Percentiles rank a stretch among this genome's conserved stretches.
Evolutionary conservation across 495 filamentous ascomycete species (phyloP).

Genomic region (Chaetomium cochliodes): DNA sequence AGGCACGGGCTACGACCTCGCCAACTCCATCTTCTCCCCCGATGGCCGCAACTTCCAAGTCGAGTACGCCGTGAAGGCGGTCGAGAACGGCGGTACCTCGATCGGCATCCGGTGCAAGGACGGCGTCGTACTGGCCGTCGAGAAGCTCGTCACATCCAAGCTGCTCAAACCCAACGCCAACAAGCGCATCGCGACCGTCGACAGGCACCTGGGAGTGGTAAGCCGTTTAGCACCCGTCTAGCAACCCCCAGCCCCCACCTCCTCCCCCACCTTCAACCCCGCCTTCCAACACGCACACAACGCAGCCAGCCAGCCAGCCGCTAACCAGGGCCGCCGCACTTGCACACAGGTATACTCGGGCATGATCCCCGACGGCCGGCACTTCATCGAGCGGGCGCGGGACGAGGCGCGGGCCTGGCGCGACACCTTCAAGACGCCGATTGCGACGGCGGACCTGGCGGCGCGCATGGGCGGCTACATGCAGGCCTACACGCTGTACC

Average conservation of each 20-base stretch:
- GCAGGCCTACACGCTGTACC: conserved; percentile 96
- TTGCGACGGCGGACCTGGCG: conserved; percentile 80
- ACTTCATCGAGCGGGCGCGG: conserved; percentile 90
- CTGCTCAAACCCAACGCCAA: conserved; percentile 90
- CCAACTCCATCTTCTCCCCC: conserved; percentile 98
- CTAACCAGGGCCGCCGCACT: neutral
- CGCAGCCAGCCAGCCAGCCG: too few relatives aligned
- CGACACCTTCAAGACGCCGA: conserved; percentile 84
- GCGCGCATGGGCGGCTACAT: conserved; percentile 91
- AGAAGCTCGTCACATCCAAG: conserved; percentile 95
- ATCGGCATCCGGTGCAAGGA: conserved; percentile 97
- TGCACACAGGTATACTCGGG: conserved; percentile 81
- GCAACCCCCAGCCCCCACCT: neutral
- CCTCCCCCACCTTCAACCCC: neutral
- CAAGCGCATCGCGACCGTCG: conserved; percentile 92
- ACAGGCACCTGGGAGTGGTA: conserved; percentile 91
- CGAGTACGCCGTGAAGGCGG: conserved; percentile 97
- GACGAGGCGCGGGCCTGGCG: conserved; percentile 91
- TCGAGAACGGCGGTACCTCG: conserved; percentile 96
- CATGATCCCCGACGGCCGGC: conserved; percentile 88
- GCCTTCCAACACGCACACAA: conserved; percentile 12
- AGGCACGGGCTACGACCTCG: conserved; percentile 98
- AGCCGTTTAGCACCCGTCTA: conserved; percentile 41
- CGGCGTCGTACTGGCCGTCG: conserved; percentile 91
- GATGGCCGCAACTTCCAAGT: conserved; percentile 99